Base-by-base conservation (phyloP, 345 rosid genomes). In the Triadica sebifera region DNA sequence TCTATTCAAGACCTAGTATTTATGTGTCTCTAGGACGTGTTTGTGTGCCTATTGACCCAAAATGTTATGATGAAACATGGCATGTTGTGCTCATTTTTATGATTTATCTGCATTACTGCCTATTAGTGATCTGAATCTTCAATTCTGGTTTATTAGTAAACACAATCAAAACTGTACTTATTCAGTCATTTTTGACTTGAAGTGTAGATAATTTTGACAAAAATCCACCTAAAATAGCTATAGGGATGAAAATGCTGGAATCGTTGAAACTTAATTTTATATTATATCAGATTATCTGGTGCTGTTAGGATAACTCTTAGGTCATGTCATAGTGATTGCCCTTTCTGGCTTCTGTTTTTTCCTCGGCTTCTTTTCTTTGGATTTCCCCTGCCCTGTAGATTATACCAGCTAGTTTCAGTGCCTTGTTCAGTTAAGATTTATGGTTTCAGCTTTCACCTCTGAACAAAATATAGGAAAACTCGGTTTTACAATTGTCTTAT, bases 41-140 rank as follows among this genome's bases (percentile, higher is more conserved):
- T 3, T 95, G 99, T 79, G 88, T 93, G 77, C 92, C 98, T 43
- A 95, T 95, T 64, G 98, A 95, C 67, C 97, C 97, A 38, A 76
- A 81, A 45, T 75, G 69, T 61, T 92, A 93, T 19, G 94, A 93
- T 65, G 93, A 89, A 60, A 93, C 93, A 77, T 52, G 58, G 50
- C 34, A 29, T 29, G 34, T 2, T 29, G 34, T 15, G 49, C 50
- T 65, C 25, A 4, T 11, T 43, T 47, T 49, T 67, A 12, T 39
- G 41, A 20, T 47, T 17, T n/a, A 37, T 75, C 59, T 62, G 20
- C 47, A 6, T 74, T 13, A 53, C 25, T 65, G 9, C 51, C 22
- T 29, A 29, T 29, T 29, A 29, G 34, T 29, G 34, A 29, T 29
- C 59, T 6, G 62, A 20, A 17, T 50, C 8, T 20, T 20, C 11